Conservation (phyloP, 768 basidiomycete species). For the Phaffia tasmanica region DNA sequence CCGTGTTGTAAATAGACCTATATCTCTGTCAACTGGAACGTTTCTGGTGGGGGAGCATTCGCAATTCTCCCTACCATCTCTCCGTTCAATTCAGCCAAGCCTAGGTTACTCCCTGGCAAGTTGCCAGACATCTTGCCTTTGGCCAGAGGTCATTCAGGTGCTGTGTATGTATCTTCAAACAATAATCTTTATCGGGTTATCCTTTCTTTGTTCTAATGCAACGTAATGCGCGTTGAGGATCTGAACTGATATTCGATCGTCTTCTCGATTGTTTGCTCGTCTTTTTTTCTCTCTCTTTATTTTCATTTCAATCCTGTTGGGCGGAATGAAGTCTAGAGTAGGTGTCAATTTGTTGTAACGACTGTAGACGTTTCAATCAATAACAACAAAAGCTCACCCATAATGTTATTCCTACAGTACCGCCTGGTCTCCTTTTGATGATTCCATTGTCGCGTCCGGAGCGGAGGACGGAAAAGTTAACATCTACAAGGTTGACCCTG, state of each 20-base stretch:
- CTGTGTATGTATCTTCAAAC: conserved; percentile 28
- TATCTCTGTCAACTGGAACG: conserved; percentile 85
- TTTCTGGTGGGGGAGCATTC: conserved; percentile 51
- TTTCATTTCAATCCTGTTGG: too few relatives aligned
- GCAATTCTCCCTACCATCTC: conserved; percentile 66
- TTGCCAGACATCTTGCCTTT: conserved; percentile 87
- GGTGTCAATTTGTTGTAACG: too few relatives aligned
- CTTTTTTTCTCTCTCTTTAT: background rate
- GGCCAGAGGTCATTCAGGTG: conserved; percentile 54
- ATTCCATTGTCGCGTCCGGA: conserved; percentile 75
- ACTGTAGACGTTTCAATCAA: background rate
- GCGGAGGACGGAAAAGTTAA: conserved; percentile 90
- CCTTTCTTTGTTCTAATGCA: background rate
- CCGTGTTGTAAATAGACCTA: conserved; percentile 48
- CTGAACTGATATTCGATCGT: conserved; percentile 46
- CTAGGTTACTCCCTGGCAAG: conserved; percentile 50
- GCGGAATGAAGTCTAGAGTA: background rate
- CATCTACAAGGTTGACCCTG: conserved; percentile 74
- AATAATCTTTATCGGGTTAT: background rate
- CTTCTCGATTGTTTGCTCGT: background rate
- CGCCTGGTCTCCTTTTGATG: conserved; percentile 90
- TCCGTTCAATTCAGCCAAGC: conserved; percentile 48
- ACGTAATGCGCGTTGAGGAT: background rate
- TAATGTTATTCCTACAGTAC: conserved; percentile 42
- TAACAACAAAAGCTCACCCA: background rate